Evolutionary conservation across 208 protist species (phyloP), one percentile per base, ranked within the genome.

Genomic region (Trypanosoma boissoni): DNA sequence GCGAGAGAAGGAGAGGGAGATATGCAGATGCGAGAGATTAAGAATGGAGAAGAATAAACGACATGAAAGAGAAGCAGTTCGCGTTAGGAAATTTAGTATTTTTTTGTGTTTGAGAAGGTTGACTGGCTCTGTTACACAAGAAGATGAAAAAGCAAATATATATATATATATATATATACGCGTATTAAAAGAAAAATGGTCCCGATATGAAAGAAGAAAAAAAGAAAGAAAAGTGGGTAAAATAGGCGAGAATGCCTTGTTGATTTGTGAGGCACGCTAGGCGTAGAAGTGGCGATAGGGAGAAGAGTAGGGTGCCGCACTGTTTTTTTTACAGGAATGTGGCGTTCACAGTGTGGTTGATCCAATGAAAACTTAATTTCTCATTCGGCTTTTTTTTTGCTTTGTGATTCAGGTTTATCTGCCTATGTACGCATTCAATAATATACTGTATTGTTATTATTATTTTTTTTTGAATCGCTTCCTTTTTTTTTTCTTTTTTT

Each of bases 321-420:
- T n/a, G n/a, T n/a, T n/a, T n/a, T n/a, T n/a, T n/a, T n/a, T n/a
- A n/a, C n/a, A n/a, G n/a, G n/a, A n/a, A n/a, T n/a, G n/a, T n/a
- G n/a, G n/a, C n/a, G n/a, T n/a, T n/a, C n/a, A n/a, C n/a, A n/a
- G n/a, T n/a, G n/a, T n/a, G n/a, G n/a, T n/a, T n/a, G n/a, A n/a
- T n/a, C n/a, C n/a, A n/a, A n/a, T n/a, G n/a, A n/a, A n/a, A n/a
- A n/a, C n/a, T n/a, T n/a, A n/a, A n/a, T n/a, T 68, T 57, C 43
- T 68, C 10, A 56, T 36, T 26, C 32, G 28, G 5, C 44, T 65
- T 60, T 58, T 52, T 42, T 59, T 45, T 67, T 58, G 42, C 28
- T 53, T 58, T 48, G 6, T 9, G 18, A 51, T 56, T 21, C 16
- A 3, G 23, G 4, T 53, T 52, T 50, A 37, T 31, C 42, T 41